Evolutionary conservation across 2,329 filamentous ascomycete species (phyloP), one percentile per base, ranked within the genome.

Genomic region (Phialocephala subalpina): DNA sequence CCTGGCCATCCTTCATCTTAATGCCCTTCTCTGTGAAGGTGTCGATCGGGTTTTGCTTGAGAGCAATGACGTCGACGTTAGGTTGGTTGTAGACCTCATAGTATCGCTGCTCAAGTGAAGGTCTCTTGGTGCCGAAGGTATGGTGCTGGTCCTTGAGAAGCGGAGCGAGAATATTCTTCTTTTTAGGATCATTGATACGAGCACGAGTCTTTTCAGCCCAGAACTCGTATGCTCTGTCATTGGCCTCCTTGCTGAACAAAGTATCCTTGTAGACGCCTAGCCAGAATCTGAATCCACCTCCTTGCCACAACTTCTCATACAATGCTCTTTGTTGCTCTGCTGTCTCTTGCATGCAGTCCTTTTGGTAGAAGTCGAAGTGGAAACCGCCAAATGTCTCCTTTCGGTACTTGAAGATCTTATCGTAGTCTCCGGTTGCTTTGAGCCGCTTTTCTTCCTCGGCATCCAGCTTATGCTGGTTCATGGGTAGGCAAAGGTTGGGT

Each of bases 401-500:
- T 2, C 84, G 80, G 14, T 77, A 69, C 27, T 78, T 77, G 72
- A 84, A 86, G 8, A 86, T 73, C 8, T 76, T 70, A 0, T 73
- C 73, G 36, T 82, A 82, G 1, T 68, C 71, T 0, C 70, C 70
- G 52, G 80, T 80, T 7, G 70, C 71, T 29, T 77, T 77, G 22
- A 82, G 77, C 67, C 86, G 80, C 62, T 86, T 81, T 49, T 84
- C 78, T 36, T 74, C 77, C 3, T 58, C 38, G 1, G 49, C 63
- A 0, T 80, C 79, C 1, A 87, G 70, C 1, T 75, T 62, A 1
- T 79, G 75, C 68, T 87, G 84, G 1, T 81, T 77, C 84, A 90
- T 88, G 0, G 88, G 88, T 0, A 90, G 72, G 14, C 83, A 84
- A 14, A 85, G 80, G 64, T 87, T 88, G 0, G 87, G 85, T 1